These are phyloP conservation scores for Pichia inconspicua DNA, from an alignment of 1,139 yeast species.

Conservation along the genomic window DNA sequence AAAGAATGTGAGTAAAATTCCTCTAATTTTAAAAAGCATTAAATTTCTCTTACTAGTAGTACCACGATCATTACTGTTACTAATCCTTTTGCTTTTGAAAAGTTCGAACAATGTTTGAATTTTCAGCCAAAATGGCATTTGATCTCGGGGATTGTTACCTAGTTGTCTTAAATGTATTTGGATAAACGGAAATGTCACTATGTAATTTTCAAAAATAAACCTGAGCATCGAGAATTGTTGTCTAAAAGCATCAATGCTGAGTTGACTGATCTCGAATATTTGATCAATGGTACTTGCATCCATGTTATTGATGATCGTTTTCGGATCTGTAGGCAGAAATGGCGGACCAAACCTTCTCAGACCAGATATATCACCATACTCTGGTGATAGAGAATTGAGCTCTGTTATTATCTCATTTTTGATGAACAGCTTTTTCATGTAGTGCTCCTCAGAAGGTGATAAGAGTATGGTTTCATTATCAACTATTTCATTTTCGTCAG, in stretches of 20 bases:
- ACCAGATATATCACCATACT: constrained; percentile 46
- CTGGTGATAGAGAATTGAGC: constrained; percentile 40
- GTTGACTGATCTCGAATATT: constrained; percentile 13
- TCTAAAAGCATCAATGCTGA: constrained; percentile 20
- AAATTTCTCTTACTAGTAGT: constrained; percentile 66
- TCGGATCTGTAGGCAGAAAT: constrained; percentile 37
- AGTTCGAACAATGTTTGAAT: constrained; percentile 76
- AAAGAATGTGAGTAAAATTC: constrained; percentile 57
- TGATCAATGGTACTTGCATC: constrained; percentile 11
- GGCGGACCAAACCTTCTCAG: constrained; percentile 69
- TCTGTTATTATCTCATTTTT: constrained; percentile 57
- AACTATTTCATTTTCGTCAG: background rate
- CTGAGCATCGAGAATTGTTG: constrained; percentile 55
- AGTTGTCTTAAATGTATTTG: constrained; percentile 29
- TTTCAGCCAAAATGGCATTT: constrained; percentile 64
- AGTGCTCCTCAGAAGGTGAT: constrained; percentile 57
- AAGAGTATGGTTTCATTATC: background rate
- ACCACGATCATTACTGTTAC: constrained; percentile 64
- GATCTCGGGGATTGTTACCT: constrained; percentile 19
- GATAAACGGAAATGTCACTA: constrained; percentile 70
- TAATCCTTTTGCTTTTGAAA: constrained; percentile 61
- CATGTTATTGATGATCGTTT: constrained; percentile 15
- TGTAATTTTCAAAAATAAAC: constrained; percentile 54
- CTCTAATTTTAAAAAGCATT: constrained; percentile 49
- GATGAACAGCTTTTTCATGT: constrained; percentile 71